Conservation (phyloP, 208 protist species). For the Trypanosoma boissoni region DNA sequence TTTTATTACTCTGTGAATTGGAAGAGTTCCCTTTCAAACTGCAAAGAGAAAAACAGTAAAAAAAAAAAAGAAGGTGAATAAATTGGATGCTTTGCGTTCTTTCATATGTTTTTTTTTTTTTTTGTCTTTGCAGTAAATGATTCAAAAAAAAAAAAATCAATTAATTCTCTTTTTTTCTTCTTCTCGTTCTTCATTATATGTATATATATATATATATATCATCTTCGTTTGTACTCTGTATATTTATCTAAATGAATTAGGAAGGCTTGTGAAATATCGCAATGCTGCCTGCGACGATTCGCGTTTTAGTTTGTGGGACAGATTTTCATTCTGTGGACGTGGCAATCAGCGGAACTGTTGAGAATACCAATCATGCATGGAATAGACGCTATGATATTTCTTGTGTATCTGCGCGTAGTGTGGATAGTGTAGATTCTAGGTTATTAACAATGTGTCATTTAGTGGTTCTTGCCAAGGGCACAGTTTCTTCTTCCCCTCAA, state of each 20-base stretch:
- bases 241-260: constrained; percentile 3
- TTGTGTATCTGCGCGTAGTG: constrained; percentile 44
- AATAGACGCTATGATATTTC: constrained; percentile 62
- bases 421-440: constrained; percentile 55
- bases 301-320: constrained; percentile 64
- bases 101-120: too few relatives aligned
- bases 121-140: too few relatives aligned
- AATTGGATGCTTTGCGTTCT: too few relatives aligned
- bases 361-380: constrained; percentile 71
- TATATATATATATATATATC: constrained; percentile 10
- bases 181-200: constrained; percentile 2
- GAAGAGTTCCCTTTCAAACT: too few relatives aligned
- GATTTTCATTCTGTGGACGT: constrained; percentile 54
- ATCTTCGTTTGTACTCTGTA: background rate
- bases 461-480: constrained; percentile 67
- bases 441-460: constrained; percentile 53
- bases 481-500: constrained; percentile 24
- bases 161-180: constrained; percentile 9
- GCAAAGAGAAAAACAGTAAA: too few relatives aligned
- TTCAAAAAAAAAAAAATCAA: constrained; percentile 12
- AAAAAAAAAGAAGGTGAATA: too few relatives aligned
- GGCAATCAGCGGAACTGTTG: constrained; percentile 45
- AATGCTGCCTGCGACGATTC: constrained; percentile 21
- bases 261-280: constrained; percentile 16
- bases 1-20: background rate